A percentile compares a stretch with the other conserved stretches of the same genome.
These are phyloP conservation scores for Juglanconis oblonga DNA, from an alignment of 2,329 filamentous ascomycete species.

Conservation along the genomic window DNA sequence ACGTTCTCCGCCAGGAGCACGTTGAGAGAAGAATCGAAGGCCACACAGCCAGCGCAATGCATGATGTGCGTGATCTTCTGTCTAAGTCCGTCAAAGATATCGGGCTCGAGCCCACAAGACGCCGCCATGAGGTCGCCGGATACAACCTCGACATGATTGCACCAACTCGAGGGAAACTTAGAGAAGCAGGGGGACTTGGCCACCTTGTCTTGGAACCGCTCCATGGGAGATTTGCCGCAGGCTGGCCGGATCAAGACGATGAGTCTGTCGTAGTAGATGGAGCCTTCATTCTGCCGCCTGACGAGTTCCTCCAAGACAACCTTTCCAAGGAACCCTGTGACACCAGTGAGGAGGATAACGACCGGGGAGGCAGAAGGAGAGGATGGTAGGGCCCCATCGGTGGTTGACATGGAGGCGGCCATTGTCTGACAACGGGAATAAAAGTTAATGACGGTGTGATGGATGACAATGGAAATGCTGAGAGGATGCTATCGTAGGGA, in stretches of 20 bases:
- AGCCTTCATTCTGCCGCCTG: neutral
- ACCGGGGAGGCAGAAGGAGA: neutral
- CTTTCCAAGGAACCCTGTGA: constrained; percentile 20
- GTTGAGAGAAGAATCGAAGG: constrained; percentile 12
- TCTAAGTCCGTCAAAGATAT: neutral
- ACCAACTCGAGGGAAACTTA: constrained; percentile 8
- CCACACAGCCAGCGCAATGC: constrained; percentile 17
- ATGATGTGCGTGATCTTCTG: constrained; percentile 16
- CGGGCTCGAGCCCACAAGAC: constrained; percentile 5
- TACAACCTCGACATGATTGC: constrained; percentile 5
- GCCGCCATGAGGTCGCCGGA: constrained; percentile 15
- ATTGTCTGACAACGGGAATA: neutral
- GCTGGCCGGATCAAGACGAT: constrained; percentile 8
- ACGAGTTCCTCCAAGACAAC: constrained; percentile 19
- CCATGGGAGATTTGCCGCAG: neutral
- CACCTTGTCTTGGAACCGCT: constrained; percentile 8
- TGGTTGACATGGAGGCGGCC: neutral
- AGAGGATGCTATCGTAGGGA: constrained; percentile 1
- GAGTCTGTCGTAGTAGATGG: constrained; percentile 9
- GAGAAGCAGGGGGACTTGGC: constrained; percentile 14
- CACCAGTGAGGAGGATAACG: constrained; percentile 18
- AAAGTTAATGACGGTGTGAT: neutral
- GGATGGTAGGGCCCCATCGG: neutral
- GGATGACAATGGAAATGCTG: neutral
- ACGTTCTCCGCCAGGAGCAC: constrained; percentile 16